phyloP scores from a whole-genome alignment of 306 rosid species.

The Rosa chinensis region DNA sequence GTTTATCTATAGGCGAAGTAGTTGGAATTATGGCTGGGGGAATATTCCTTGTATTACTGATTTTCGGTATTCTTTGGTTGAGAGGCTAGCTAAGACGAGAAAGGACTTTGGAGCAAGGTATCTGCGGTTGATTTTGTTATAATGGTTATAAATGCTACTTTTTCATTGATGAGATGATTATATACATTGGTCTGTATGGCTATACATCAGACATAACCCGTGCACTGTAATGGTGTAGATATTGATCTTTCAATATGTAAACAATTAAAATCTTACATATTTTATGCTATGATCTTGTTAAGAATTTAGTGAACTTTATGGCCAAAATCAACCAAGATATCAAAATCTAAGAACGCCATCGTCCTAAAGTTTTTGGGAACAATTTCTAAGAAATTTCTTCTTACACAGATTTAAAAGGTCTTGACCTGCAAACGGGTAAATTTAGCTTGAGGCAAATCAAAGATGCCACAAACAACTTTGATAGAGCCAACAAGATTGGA shows the following conservation, averaged over 20 bases:
- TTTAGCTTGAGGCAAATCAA: conserved; percentile 57
- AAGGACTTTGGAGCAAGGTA: conserved; percentile 34
- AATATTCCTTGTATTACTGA: conserved; percentile 17
- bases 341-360: background rate
- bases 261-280: background rate
- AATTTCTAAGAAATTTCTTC: background rate
- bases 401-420: conserved; percentile 40
- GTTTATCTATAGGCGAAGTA: conserved; percentile 27
- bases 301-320: background rate
- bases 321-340: background rate
- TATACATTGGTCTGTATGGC: background rate
- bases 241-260: too few relatives aligned
- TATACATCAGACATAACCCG: background rate
- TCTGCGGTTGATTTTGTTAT: background rate
- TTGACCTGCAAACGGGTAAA: conserved; percentile 48
- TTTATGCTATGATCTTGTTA: background rate
- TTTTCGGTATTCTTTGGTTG: conserved; percentile 39
- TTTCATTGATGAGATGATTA: background rate
- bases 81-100: conserved; percentile 23
- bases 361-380: background rate
- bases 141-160: background rate
- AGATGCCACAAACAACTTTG: conserved; percentile 65
- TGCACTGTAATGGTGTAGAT: background rate
- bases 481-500: conserved; percentile 47
- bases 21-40: conserved; percentile 40